Evolutionary conservation across 345 rosid species (phyloP).

Genomic region (Murraya paniculata): DNA sequence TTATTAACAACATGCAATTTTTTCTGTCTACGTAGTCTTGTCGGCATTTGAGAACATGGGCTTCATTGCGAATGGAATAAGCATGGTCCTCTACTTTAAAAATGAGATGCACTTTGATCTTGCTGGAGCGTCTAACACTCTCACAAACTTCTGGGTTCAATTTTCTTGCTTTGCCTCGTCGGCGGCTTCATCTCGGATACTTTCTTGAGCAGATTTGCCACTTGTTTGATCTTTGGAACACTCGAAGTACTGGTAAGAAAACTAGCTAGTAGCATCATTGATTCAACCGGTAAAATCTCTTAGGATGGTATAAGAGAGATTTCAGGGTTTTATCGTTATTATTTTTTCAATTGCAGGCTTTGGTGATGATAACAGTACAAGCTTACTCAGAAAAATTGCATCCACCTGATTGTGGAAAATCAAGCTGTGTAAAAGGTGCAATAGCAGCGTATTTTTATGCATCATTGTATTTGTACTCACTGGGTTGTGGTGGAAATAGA

Average conservation of each 20-base stretch:
- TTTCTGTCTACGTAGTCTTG: constrained; percentile 22
- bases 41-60: constrained; percentile 52
- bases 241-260: constrained; percentile 39
- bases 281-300: background rate
- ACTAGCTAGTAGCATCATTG: too few species aligned
- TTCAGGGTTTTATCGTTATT: too few species aligned
- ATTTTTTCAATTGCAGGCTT: constrained; percentile 38
- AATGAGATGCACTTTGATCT: constrained; percentile 32
- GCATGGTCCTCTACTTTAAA: constrained; percentile 42
- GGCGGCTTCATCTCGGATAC: constrained; percentile 68
- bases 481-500: constrained; percentile 44
- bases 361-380: constrained; percentile 50
- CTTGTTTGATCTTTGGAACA: constrained; percentile 36
- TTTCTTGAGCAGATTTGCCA: constrained; percentile 32
- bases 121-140: constrained; percentile 33
- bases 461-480: constrained; percentile 34
- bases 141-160: constrained; percentile 53
- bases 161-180: constrained; percentile 47
- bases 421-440: constrained; percentile 39
- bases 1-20: background rate
- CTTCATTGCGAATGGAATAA: constrained; percentile 46
- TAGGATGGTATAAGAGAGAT: background rate
- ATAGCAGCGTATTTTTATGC: constrained; percentile 34
- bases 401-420: constrained; percentile 28
- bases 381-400: constrained; percentile 39